Evolutionary conservation across 306 rosid species (phyloP), one percentile per base, ranked within the genome.

Genomic region (Pyrus pyrifolia): DNA sequence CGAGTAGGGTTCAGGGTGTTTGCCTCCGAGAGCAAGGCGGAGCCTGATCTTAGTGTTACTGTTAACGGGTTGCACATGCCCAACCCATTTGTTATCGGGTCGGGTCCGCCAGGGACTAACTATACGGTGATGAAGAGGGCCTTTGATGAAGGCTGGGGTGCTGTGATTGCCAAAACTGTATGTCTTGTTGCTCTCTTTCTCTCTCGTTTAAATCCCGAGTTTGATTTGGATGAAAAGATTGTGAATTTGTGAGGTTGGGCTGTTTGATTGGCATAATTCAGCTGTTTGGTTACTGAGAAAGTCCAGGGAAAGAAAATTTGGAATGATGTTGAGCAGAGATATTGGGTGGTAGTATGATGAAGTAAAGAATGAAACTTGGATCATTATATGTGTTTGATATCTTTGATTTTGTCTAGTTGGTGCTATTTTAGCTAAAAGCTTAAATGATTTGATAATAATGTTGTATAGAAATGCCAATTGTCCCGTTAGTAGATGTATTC

Each of bases 101-200:
- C 99, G 64, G 99, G 97, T 76, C 99, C 97, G 17, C 99, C 99
- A 0, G 99, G 97, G 8, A 95, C 99, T n/a, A 95, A 95, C 80
- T 95, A 95, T 75, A 95, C 97, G 44, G 99, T 95, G 69, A 95
- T 95, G 99, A 95, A 95, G 71, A 90, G 91, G 74, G 97, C 99
- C 65, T 95, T 95, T 73, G 99, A 95, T 77, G 99, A 95, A 87
- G 99, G 99, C 2, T 95, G 99, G 99, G 99, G 99, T 21, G 97
- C 91, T 64, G 97, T 95, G 79, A 95, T 95, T 75, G 99, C 97
- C 31, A 95, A 95, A 81, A 95, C 99, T 88, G 99, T 95, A 83
- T 84, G 96, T 61, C 59, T 64, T 74, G 59, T 12, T 31, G 57
- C 14, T 31, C 70, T 44, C 30, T 57, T 18, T 2, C 22, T 80